Evolutionary conservation across 768 basidiomycete species (phyloP).

Genomic region (Boletus rex-veris): DNA sequence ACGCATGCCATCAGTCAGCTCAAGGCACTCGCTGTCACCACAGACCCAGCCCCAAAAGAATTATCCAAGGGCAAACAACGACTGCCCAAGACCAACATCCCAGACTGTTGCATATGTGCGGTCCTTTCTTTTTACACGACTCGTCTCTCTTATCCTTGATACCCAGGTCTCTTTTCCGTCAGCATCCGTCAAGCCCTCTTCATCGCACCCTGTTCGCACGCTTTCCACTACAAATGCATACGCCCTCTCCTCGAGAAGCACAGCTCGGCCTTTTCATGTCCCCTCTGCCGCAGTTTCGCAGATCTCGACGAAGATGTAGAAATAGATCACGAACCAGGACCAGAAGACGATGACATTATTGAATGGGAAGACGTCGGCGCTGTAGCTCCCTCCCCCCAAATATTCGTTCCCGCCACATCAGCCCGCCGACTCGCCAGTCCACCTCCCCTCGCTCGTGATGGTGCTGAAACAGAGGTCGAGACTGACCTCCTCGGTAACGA

Average conservation of each 20-base stretch:
- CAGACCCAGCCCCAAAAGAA: conserved; percentile 19
- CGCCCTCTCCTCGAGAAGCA: conserved; percentile 86
- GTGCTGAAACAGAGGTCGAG: conserved; percentile 35
- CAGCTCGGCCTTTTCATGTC: conserved; percentile 91
- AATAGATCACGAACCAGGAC: conserved; percentile 42
- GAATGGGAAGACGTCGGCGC: conserved; percentile 20
- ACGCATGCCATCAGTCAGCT: conserved; percentile 80
- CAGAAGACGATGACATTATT: conserved; percentile 25
- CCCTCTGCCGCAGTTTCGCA: conserved; percentile 91
- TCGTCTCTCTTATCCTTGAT: neutral
- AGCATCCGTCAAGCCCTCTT: conserved; percentile 95
- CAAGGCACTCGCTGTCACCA: conserved; percentile 55
- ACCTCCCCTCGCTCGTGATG: conserved; percentile 25
- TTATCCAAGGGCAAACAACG: conserved; percentile 22
- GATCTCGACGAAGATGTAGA: conserved; percentile 97
- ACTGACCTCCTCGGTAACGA: conserved; percentile 18
- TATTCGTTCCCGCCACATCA: neutral
- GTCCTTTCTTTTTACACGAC: conserved; percentile 1
- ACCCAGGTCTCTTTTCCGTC: conserved; percentile 70
- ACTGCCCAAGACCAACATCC: conserved; percentile 44
- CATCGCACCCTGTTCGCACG: conserved; percentile 96
- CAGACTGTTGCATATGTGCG: conserved; percentile 94
- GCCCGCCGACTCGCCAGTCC: conserved; percentile 20
- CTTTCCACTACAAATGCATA: conserved; percentile 97
- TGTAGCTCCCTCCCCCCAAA: neutral